Evolutionary conservation across 2,329 filamentous ascomycete species (phyloP), one percentile per base, ranked within the genome.

Genomic region (Zymoseptoria tritici): DNA sequence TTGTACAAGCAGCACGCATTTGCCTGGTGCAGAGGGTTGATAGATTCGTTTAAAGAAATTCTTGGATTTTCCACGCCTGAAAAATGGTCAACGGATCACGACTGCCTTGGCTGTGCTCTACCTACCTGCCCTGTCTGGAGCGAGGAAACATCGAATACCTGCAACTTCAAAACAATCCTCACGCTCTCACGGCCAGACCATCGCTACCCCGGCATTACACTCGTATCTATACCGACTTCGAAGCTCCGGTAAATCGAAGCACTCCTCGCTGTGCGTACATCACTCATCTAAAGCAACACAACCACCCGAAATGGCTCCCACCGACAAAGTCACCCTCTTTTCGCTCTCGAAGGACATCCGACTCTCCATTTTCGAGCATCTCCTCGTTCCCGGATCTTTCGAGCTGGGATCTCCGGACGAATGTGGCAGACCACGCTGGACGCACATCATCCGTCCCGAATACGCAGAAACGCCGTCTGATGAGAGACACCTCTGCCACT

Each of bases 1-100:
- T 0, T 99, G 94, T 73, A 87, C 86, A 68, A 78, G 78, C 55
- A 68, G 56, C 24, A 67, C 64, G 19, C 64, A 73, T 59, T 55
- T 73, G 29, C 71, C 72, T 2, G 70, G 70, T 9, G 54, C 42
- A n/a, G 54, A 56, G 19, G 21, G 26, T 2, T 29, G 26, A 29
- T 29, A 8, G 7, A 9, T 8, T 9, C 26, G 26, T 29, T 26
- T 5, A 5, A 26, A 26, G 24, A 26, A 22, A 22, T 2, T 22
- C 21, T 2, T 4, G 21, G 21, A n/a, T 22, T 22, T 22, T 22
- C 21, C 21, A 22, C 21, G 21, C 21, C 21, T 22, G 21, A 22
- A 22, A 22, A 2, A 2, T 4, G 21, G 21, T 22, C 21, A 4
- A 22, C 21, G 21, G 24, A 26, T 26, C 36, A 42, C 36, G 16